Evolutionary conservation across 106 monocot genomes (phyloP).

Genomic region (Amphibolis antarctica): DNA sequence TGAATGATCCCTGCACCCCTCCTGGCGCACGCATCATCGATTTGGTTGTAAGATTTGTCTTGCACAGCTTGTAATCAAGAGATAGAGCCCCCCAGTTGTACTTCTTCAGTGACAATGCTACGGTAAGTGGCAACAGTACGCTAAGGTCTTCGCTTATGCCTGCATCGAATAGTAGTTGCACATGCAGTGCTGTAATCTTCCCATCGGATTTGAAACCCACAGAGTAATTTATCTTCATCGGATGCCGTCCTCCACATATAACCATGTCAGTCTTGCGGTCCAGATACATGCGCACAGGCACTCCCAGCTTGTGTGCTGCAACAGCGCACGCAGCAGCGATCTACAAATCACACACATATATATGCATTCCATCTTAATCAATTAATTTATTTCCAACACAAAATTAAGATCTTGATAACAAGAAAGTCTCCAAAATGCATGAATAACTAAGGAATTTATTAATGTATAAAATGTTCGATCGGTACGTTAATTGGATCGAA

Average conservation of each 20-base stretch:
- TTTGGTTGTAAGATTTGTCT: conserved; percentile 53
- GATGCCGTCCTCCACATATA: conserved; percentile 74
- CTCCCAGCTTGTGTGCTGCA: conserved; percentile 55
- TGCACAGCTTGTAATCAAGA: conserved; percentile 54
- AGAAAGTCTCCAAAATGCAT: no score
- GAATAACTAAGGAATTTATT: no score
- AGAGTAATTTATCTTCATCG: conserved; percentile 67
- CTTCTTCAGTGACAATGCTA: conserved; percentile 49
- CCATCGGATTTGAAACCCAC: conserved; percentile 66
- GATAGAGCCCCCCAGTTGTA: conserved; percentile 82
- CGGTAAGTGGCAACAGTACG: conserved; percentile 28
- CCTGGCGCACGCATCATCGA: conserved; percentile 74
- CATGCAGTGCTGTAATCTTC: conserved; percentile 65
- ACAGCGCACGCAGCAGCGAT: conserved; percentile 71
- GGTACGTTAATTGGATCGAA: no score
- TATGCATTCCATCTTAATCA: no score
- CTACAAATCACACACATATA: conserved; percentile 12
- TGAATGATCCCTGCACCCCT: conserved; percentile 61
- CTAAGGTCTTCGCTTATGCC: conserved; percentile 50
- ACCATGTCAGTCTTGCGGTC: conserved; percentile 89
- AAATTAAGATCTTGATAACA: no score
- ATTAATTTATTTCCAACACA: no score
- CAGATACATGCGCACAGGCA: conserved; percentile 70
- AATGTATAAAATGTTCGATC: no score
- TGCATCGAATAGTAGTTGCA: conserved; percentile 60